Conservation (phyloP, 441 rosid species). For the Dalechampia spathulata region DNA sequence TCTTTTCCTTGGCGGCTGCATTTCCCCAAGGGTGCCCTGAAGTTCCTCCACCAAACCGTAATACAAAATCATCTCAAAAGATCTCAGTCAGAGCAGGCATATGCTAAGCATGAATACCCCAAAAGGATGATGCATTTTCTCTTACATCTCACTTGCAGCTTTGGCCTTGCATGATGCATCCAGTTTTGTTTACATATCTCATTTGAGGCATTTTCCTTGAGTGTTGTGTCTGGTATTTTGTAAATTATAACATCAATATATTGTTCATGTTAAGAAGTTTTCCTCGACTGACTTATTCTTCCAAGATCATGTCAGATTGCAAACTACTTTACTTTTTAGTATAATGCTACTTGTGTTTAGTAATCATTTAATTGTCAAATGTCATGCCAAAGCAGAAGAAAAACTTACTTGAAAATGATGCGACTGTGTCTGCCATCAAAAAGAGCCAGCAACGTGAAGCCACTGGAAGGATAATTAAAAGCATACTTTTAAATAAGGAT, state of each 20-base stretch:
- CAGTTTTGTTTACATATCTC: background rate
- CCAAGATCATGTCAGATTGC: background rate
- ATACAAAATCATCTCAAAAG: too few species aligned
- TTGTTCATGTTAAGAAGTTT: background rate
- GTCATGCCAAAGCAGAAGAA: conserved; percentile 22
- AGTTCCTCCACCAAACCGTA: too few species aligned
- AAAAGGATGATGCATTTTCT: too few species aligned
- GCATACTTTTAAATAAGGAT: conserved; percentile 48
- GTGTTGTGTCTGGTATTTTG: background rate
- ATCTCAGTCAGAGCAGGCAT: too few species aligned
- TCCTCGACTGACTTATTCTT: background rate
- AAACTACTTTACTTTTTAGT: background rate
- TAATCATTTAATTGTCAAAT: conserved; percentile 24
- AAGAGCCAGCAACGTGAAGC: conserved; percentile 45
- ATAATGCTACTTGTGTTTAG: conserved; percentile 4
- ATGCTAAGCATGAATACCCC: too few species aligned
- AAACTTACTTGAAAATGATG: conserved; percentile 28
- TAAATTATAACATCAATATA: background rate
- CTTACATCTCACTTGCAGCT: too few species aligned
- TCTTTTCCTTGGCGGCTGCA: too few species aligned
- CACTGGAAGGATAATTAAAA: conserved; percentile 38
- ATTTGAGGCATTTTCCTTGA: background rate
- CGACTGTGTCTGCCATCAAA: conserved; percentile 24
- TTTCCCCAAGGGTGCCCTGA: too few species aligned
- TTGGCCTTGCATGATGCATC: too few species aligned